Base-by-base conservation (phyloP, 441 rosid genomes). In the Sinapis alba region DNA sequence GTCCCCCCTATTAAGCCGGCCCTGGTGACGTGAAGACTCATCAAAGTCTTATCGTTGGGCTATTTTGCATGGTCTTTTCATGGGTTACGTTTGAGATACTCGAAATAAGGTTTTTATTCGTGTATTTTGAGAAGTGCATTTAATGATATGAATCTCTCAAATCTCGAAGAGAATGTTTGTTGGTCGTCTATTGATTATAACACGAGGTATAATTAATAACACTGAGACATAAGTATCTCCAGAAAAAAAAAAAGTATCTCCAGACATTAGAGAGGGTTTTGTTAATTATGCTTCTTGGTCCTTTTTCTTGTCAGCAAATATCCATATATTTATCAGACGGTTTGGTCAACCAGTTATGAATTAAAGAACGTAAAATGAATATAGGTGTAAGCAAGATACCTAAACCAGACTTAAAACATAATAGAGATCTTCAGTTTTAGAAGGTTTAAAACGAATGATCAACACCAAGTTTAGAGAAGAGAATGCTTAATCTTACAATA, bases 1-100 rank as follows among this genome's bases (percentile, higher is more conserved):
- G n/a, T n/a, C n/a, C n/a, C n/a, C n/a, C n/a, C n/a, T n/a, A n/a
- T n/a, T n/a, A n/a, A n/a, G n/a, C n/a, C n/a, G n/a, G n/a, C n/a
- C n/a, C n/a, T n/a, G n/a, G 71, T 77, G 88, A 92, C 88, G 80
- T 47, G 79, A 84, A 81, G 86, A 83, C 64, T 76, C 73, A 69
- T 69, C 72, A 50, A 63, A 65, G 68, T 70, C 72, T 30, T 58
- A 69, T 59, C 72, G 69, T 6, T 63, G 50, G 56, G 54, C 62
- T 32, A 62, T 64, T 67, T 78, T 78, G 74, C 81, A 73, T 78
- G 78, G 74, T 73, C 78, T 54, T 68, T 30, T 72, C 53, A 60
- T 54, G 73, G 56, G 69, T 72, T 78, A 73, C 74, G 71, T 73
- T 68, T 50, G 24, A 4, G 34, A 47, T 18, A 77, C 57, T 77